Base-by-base conservation (phyloP, 495 filamentous ascomycete species). In the Evansstolkia leycettana region DNA sequence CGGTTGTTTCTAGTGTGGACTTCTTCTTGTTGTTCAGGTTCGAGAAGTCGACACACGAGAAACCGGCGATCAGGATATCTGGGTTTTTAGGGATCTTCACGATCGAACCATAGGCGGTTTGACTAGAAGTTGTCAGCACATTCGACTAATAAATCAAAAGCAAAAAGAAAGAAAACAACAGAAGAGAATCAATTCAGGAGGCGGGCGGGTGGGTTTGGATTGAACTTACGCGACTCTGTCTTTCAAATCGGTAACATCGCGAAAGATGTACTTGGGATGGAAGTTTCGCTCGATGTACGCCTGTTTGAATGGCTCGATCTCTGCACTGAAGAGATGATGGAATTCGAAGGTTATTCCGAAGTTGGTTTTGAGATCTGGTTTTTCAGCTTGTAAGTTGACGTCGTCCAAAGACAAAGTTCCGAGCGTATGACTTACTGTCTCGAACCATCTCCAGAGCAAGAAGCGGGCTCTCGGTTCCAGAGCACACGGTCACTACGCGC, bases 271-370 rank as follows among this genome's bases (percentile, higher is more conserved):
- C 0, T 60, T 61, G 0, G 73, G 70, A 7, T 66, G 60, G 37
- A 80, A 76, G 52, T 90, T 93, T 10, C 80, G 64, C 41, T 80
- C 67, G 40, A 93, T 90, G 50, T 83, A 89, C 1, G 75, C 75
- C 47, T 89, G 83, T 46, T 90, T 90, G 53, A 69, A 80, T 0
- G 73, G 67, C 30, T 75, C 82, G 30, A 87, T 85, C 52, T 92
- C 85, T 14, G 75, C 82, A 43, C 80, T 85, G 51, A 87, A 90
- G 1, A 73, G 40, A 48, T 93, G 85, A 0, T 69, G 46, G 17
- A 84, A 57, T 2, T 61, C 33, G 4, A 82, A 53, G 17, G 4
- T 38, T 37, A 12, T 41, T 15, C 28, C 34, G 34, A 34, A 44
- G 28, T 32, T 34, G 33, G 38, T 49, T 43, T 14, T 52, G 37